Conservation (phyloP, 2,329 filamentous ascomycete genomes). For the Aspergillus pseudoviridinutans region DNA sequence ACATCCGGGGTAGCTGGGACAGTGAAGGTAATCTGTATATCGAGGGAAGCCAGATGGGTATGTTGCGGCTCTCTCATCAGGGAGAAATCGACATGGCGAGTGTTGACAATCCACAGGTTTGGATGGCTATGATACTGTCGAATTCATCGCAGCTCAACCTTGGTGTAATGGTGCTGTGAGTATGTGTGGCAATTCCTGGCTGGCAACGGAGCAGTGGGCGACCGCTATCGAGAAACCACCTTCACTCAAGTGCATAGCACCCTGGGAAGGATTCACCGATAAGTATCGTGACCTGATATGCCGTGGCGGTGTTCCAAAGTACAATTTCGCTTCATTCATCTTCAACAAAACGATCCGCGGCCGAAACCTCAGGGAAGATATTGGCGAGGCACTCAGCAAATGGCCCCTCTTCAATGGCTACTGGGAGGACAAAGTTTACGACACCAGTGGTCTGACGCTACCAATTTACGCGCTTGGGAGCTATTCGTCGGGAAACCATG, state of each 20-base stretch:
- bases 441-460: constrained; percentile 31
- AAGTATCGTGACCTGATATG: constrained; percentile 46
- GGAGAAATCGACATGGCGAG: too few relatives aligned
- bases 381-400: not conserved
- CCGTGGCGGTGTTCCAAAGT: constrained; percentile 37
- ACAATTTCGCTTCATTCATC: constrained; percentile 14
- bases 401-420: constrained; percentile 31
- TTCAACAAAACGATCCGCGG: constrained; percentile 34
- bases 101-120: constrained; percentile 18
- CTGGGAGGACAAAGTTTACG: constrained; percentile 36
- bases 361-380: constrained; percentile 31
- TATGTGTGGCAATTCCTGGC: constrained; percentile 42
- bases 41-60: too few relatives aligned
- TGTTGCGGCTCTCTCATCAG: too few relatives aligned
- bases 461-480: constrained; percentile 26
- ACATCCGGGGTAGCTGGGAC: constrained; percentile 26
- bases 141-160: constrained; percentile 35
- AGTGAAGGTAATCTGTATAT: constrained; percentile 38
- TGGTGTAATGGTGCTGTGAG: constrained; percentile 45
- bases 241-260: constrained; percentile 40
- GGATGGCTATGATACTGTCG: constrained; percentile 45
- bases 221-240: constrained; percentile 42
- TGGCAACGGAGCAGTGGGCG: constrained; percentile 43
- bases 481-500: constrained; percentile 24
- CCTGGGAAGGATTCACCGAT: constrained; percentile 45